Evolutionary conservation across 345 rosid species (phyloP).

Genomic region (Arabidopsis suecica): DNA sequence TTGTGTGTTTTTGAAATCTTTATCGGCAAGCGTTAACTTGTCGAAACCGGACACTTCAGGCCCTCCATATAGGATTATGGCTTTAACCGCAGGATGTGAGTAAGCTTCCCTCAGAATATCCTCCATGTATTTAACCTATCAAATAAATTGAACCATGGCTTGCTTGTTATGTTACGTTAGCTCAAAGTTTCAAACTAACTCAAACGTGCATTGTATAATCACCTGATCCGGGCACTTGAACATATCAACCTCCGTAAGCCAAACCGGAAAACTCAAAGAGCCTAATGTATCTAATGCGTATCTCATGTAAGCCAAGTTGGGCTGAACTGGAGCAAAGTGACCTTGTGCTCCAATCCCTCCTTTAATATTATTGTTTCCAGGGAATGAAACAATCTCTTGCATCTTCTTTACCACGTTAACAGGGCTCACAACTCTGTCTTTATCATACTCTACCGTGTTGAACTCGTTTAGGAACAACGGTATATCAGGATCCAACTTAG

Average conservation of each 20-base stretch:
- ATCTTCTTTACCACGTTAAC: conserved; percentile 56
- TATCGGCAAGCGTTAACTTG: conserved; percentile 48
- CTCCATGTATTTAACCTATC: conserved; percentile 59
- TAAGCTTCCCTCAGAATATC: conserved; percentile 69
- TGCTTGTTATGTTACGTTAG: neutral
- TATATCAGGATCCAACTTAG: conserved; percentile 56
- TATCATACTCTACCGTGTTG: conserved; percentile 59
- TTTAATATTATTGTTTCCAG: conserved; percentile 50
- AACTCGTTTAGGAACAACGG: conserved; percentile 76
- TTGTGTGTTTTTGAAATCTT: conserved; percentile 54
- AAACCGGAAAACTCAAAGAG: conserved; percentile 64
- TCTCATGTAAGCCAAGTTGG: conserved; percentile 74
- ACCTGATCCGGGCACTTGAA: conserved; percentile 53
- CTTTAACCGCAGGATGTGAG: conserved; percentile 66
- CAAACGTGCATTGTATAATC: neutral
- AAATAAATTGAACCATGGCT: neutral
- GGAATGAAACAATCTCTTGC: conserved; percentile 58
- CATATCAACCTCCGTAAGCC: conserved; percentile 77
- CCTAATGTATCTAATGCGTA: conserved; percentile 61
- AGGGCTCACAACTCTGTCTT: conserved; percentile 45
- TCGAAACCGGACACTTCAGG: conserved; percentile 60
- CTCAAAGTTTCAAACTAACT: conserved; percentile 22
- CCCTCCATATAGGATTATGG: conserved; percentile 65
- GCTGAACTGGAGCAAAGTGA: conserved; percentile 55
- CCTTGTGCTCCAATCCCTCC: conserved; percentile 78